Base-by-base conservation (phyloP, 2,329 filamentous ascomycete species). In the Sarocladium brachiariae region DNA sequence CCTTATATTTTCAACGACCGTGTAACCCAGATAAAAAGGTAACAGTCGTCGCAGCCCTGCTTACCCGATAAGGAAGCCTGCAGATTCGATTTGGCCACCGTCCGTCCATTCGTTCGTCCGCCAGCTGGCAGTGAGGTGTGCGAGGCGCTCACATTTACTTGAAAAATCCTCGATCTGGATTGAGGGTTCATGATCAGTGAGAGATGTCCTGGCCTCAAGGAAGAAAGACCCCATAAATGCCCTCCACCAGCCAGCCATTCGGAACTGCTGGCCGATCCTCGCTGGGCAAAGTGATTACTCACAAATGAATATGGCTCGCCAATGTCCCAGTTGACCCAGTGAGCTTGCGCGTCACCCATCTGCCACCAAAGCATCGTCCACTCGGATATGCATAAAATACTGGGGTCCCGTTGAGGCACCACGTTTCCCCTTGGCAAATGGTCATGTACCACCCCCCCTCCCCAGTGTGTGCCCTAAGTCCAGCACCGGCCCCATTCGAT, bases 341-440 rank as follows among this genome's bases (percentile, higher is more conserved):
- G 27, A 47, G 43, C 43, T 47, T 47, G 43, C 43, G 43, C 43
- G 43, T 47, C 43, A n/a, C 24, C 24, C 14, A 14, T 33, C 43
- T n/a, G 8, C 33, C 18, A 19, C 33, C 24, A 31, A 33, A 25
- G 13, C 27, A 33, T 33, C 19, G 24, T 33, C 25, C 27, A 23
- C 21, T 33, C 25, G 24, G 27, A 47, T 47, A 47, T 47, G 43
- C 43, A 47, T 47, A 47, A 47, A 47, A 47, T 14, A 47, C 43
- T 33, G 43, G 43, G 43, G 43, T n/a, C 21, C 21, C 7, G 23
- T 27, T 8, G 16, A 43, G 11, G 39, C 21, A 43, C 43, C n/a
- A 18, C 13, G 13, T 19, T 33, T 6, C 39, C 21, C 24, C 23
- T 30, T 14, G 9, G 7, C 4, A 4, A 21, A 30, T 24, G 24